A percentile compares a stretch with the other conserved stretches of the same genome.
Evolutionary conservation across 1,139 yeast species (phyloP).

Genomic region (Taphrina deformans): DNA sequence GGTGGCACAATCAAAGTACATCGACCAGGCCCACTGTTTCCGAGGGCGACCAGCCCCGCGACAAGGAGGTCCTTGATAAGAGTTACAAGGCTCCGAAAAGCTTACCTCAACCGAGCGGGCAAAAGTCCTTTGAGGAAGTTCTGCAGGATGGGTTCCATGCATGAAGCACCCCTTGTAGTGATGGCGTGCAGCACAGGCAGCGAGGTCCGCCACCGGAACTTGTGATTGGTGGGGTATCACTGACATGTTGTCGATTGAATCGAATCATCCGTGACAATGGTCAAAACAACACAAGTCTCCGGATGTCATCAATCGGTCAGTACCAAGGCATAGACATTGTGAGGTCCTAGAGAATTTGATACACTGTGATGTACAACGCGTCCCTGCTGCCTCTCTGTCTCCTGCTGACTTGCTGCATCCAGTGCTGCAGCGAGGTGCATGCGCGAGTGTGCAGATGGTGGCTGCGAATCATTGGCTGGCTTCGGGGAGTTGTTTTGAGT

Average conservation of each 20-base stretch:
- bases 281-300: background rate
- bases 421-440: background rate
- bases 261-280: background rate
- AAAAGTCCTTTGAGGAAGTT: background rate
- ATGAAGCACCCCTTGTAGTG: background rate
- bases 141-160: background rate
- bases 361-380: too few species aligned
- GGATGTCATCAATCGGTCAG: background rate
- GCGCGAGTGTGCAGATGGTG: background rate
- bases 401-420: background rate
- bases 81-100: background rate
- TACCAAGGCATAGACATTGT: background rate
- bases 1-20: background rate
- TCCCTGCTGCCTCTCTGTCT: background rate
- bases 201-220: background rate
- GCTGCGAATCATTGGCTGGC: background rate
- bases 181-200: background rate
- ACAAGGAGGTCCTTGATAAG: background rate
- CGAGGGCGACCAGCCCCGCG: background rate
- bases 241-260: background rate
- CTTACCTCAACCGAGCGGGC: background rate
- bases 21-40: background rate
- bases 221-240: background rate
- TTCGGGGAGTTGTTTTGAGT: conserved; percentile 2
- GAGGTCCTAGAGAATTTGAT: background rate